Evolutionary conservation across 1,284 basidiomycete genomes (phyloP), one percentile per base, ranked within the genome.

Genomic region (Hymenochaete sp.): DNA sequence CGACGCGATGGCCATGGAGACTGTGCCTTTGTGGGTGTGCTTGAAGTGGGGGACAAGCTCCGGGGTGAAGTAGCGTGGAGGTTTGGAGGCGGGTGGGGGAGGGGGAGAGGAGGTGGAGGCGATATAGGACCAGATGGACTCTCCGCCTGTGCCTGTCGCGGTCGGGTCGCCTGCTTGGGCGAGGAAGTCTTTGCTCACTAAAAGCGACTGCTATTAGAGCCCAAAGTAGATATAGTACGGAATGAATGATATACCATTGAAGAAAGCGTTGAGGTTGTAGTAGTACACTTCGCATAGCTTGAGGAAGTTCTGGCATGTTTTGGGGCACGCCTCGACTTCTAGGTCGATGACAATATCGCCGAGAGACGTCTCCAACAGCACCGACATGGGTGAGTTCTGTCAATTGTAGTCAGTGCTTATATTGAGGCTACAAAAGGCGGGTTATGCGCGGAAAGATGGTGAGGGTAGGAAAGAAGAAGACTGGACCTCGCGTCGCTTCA

Each of bases 281-380:
- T 95, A 95, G 63, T 97, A 96, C 51, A 89, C 72, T 68, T 95
- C 95, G 68, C 93, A 97, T 44, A 98, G 73, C 63, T 98, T 98
- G 52, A 98, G 77, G 61, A 98, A 98, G 72, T 98, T 98, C 62
- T 89, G 78, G 66, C 86, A 92, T 27, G 84, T 89, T 59, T 77
- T 81, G 1, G 95, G 95, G 61, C 93, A 97, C 32, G 71, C 67
- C 9, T 93, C 89, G n/a, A 86, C 81, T 60, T 97, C 90, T 38
- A 98, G 73, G 68, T 98, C 95, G 60, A 98, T 91, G 53, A 98
- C 89, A 46, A 98, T 73, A 67, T 98, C 93, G 51, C 93, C 93
- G 1, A 98, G 68, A 27, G 92, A 96, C 4, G 93, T 98, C 71
- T 98, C 93, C 53, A 98, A 77, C 51, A 98, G 75, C 38, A 98